phyloP scores from a whole-genome alignment of 208 protist species.

The Acanthamoeba healyi region DNA sequence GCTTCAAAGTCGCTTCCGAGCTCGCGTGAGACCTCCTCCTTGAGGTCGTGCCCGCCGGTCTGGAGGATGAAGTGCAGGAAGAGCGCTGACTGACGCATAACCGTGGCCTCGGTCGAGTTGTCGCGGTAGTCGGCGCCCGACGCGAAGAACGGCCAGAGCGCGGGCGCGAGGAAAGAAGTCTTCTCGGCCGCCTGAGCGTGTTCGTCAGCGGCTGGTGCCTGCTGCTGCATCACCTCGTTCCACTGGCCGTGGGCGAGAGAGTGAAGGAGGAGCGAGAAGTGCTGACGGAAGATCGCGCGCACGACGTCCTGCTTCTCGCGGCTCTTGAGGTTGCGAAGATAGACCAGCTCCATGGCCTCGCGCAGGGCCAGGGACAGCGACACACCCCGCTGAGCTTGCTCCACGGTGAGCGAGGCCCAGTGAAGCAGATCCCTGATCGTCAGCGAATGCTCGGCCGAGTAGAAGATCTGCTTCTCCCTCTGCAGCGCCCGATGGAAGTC shows the following conservation, averaged over 20 bases:
- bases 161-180: conserved; percentile 39
- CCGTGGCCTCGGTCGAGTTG: conserved; percentile 27
- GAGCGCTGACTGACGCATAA: conserved; percentile 7
- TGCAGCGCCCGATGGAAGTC: conserved; percentile 47
- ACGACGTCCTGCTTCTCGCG: conserved; percentile 26
- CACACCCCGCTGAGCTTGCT: conserved; percentile 35
- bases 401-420: conserved; percentile 40
- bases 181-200: not conserved
- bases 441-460: conserved; percentile 14
- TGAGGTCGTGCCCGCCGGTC: conserved; percentile 6
- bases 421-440: conserved; percentile 47
- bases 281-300: conserved; percentile 48
- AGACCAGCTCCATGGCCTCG: conserved; percentile 68
- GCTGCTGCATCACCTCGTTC: not conserved
- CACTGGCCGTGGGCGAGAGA: not conserved
- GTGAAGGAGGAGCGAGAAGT: conserved; percentile 59
- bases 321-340: conserved; percentile 54
- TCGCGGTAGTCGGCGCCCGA: conserved; percentile 49
- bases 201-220: not conserved
- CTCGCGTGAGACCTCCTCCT: conserved; percentile 12
- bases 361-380: not conserved
- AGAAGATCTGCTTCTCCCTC: conserved; percentile 51
- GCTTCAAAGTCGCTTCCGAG: not conserved
- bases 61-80: conserved; percentile 57
- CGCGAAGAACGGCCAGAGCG: conserved; percentile 65